These are phyloP conservation scores for Carex scoparia DNA, from an alignment of 176 grass and related monocot species.

Conservation along the genomic window DNA sequence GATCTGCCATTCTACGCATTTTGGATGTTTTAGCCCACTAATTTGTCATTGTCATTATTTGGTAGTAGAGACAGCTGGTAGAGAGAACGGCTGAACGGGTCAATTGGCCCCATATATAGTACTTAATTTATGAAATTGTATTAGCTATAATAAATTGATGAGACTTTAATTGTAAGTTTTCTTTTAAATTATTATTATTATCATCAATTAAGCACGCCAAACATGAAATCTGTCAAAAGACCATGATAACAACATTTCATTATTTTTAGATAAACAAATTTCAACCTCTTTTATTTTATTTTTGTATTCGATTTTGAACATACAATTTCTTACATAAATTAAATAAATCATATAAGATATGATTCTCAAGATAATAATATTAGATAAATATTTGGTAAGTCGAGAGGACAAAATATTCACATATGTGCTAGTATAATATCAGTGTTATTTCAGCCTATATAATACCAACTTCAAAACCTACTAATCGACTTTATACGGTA, in stretches of 20 bases:
- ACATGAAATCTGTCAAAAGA: neutral
- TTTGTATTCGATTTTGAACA: too few relatives aligned
- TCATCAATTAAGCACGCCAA: neutral
- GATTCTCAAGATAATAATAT: too few relatives aligned
- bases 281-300: too few relatives aligned
- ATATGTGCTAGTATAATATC: too few relatives aligned
- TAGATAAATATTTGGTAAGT: too few relatives aligned
- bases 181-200: neutral
- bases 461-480: too few relatives aligned
- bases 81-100: neutral
- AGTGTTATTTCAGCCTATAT: too few relatives aligned
- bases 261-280: too few relatives aligned
- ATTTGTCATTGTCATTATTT: neutral
- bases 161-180: neutral
- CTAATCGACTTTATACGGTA: too few relatives aligned
- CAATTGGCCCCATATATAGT: neutral
- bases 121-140: neutral
- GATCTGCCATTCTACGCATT: neutral
- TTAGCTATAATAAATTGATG: neutral
- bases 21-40: neutral
- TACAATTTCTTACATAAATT: too few relatives aligned
- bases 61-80: neutral
- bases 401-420: too few relatives aligned
- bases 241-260: neutral
- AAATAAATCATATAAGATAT: too few relatives aligned